Conservation (phyloP, 1,284 basidiomycete species). For the Fomitopsis palustris region DNA sequence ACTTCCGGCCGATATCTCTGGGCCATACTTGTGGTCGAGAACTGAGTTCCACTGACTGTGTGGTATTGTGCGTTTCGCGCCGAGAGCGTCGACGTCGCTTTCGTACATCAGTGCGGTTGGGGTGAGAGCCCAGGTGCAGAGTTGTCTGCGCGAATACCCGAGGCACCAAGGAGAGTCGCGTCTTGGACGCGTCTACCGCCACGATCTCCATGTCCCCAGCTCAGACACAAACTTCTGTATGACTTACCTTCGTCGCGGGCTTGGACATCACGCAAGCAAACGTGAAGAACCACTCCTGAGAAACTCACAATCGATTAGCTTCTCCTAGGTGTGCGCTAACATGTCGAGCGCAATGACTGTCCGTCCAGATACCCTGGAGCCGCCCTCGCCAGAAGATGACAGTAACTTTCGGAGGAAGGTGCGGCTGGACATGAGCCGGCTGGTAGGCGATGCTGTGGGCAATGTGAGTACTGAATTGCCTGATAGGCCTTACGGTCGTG, state of each 20-base stretch:
- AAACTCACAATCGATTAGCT: not conserved
- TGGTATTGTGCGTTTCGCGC: not conserved
- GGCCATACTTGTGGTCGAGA: too few species aligned
- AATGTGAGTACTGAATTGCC: constrained; percentile 50
- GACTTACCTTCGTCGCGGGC: not conserved
- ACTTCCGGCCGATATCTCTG: not conserved
- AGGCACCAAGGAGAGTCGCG: not conserved
- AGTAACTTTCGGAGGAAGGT: constrained; percentile 53
- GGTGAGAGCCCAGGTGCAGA: not conserved
- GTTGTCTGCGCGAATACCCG: not conserved
- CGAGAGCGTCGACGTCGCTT: too few species aligned
- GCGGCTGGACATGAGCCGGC: constrained; percentile 72
- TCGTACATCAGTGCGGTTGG: not conserved
- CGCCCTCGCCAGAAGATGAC: constrained; percentile 23
- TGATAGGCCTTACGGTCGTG: not conserved
- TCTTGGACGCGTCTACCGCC: not conserved
- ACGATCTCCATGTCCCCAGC: not conserved
- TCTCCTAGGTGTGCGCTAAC: not conserved
- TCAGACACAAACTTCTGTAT: not conserved
- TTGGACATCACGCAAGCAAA: not conserved
- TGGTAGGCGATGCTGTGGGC: constrained; percentile 78
- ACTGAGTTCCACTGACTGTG: not conserved
- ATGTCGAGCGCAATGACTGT: constrained; percentile 1
- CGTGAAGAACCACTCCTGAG: not conserved
- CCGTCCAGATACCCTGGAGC: constrained; percentile 2